These are phyloP conservation scores for Chrysochromulina parva DNA, from an alignment of 78 protist species.

Conservation along the genomic window DNA sequence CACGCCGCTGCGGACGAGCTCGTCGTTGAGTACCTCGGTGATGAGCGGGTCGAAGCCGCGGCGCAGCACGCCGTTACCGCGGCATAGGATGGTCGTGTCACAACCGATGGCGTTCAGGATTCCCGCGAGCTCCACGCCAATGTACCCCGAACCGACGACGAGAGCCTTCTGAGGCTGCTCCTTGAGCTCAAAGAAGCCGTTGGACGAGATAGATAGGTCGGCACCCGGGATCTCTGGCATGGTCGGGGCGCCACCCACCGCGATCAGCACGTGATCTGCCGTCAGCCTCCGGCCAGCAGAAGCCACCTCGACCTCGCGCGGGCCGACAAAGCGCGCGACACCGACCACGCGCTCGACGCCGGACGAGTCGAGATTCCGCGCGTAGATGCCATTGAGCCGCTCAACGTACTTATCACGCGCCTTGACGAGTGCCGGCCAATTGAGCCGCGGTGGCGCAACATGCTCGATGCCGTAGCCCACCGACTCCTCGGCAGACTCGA, in stretches of 20 bases:
- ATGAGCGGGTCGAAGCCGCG: conserved; percentile 70
- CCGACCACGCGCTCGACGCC: conserved; percentile 36
- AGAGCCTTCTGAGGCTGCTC: conserved; percentile 56
- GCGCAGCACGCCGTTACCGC: conserved; percentile 70
- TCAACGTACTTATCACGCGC: conserved; percentile 74
- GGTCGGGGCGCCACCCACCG: conserved; percentile 77
- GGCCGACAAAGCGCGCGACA: conserved; percentile 64
- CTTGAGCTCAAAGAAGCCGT: conserved; percentile 77
- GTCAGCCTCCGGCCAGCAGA: conserved; percentile 52
- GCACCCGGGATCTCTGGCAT: conserved; percentile 73
- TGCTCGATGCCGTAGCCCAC: conserved; percentile 67
- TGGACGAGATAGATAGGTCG: conserved; percentile 68
- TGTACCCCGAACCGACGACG: conserved; percentile 59
- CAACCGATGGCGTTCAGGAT: conserved; percentile 72
- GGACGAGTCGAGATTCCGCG: conserved; percentile 45
- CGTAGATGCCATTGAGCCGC: conserved; percentile 79
- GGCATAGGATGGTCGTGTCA: conserved; percentile 47
- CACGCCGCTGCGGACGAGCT: conserved; percentile 56
- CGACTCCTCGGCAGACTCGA: conserved; percentile 31
- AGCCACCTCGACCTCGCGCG: conserved; percentile 60
- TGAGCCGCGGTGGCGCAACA: conserved; percentile 1
- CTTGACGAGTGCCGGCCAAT: conserved; percentile 59
- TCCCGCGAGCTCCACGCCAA: conserved; percentile 89
- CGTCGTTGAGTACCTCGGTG: conserved; percentile 39
- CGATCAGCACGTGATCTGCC: conserved; percentile 79